Evolutionary conservation across 2,329 filamentous ascomycete species (phyloP), one percentile per base, ranked within the genome.

Genomic region (Proliferodiscus dingleyae): DNA sequence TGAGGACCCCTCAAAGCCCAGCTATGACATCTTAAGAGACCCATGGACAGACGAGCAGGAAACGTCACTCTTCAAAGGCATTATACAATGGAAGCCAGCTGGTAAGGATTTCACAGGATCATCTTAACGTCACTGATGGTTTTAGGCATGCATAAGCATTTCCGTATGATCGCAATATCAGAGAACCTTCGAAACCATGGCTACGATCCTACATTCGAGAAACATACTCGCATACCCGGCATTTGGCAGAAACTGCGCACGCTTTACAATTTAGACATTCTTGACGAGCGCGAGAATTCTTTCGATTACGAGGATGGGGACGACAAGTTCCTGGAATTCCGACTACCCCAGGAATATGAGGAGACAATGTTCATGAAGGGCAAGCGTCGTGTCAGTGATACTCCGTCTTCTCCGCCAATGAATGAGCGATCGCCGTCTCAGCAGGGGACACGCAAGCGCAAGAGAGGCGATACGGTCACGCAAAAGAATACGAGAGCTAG

Each of bases 21-120:
- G 64, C 15, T 67, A 69, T 49, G 70, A 81, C 50, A 61, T 73
- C 3, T 66, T 78, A 39, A 78, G 80, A 46, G 87, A 91, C 54
- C 79, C 83, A 21, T 98, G 93, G 93, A 96, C 89, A 3, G 90
- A 95, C 60, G 91, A 96, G 61, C 93, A 98, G 66, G 85, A 95
- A 55, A 89, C 88, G 1, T 90, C 89, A 32, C 75, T 98, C 1
- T 89, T 95, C 70, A 96, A 96, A 64, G 89, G 83, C 42, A 85
- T 97, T 55, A 90, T 97, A 54, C 79, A 83, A 62, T 95, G 87
- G 85, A 98, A 98, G 64, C 93, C 93, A n/a, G 91, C 91, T 32
- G 91, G 89, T 88, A 63, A 55, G 67, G 22, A 13, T 11, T n/a
- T 28, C 7, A 19, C 16, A 4, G 16, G n/a, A 15, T 44, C 15